Evolutionary conservation across 2,329 filamentous ascomycete genomes (phyloP), one percentile per base, ranked within the genome.

Genomic region (Verticillium dahliae): DNA sequence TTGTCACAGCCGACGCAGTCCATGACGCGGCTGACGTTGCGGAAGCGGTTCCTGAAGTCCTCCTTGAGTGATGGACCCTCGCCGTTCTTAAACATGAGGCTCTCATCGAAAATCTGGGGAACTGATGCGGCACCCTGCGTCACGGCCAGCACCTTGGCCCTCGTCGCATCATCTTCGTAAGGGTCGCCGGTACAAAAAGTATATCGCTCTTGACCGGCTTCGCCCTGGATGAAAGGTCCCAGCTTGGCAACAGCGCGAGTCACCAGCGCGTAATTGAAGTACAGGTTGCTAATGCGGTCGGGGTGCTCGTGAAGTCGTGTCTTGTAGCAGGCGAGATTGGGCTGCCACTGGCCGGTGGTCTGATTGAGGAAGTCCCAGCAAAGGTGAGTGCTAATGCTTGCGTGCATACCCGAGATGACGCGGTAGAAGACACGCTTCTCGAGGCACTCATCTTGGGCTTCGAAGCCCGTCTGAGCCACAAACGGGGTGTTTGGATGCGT

Each of bases 341-440:
- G 93, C 58, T 89, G 86, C 95, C 95, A 99, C 75, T 92, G 79
- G 62, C 95, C 95, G 0, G 94, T 97, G 1, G 90, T 92, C 77
- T 97, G 92, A 76, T 99, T 97, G 65, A 98, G 80, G 70, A 95
- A 97, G 70, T 98, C 90, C 87, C 90, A 95, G 83, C 95, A 99
- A 52, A 99, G 81, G 75, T 99, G 95, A 0, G 93, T 91, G 66
- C 92, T 97, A 74, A 99, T 99, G 66, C 93, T 97, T 15, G 95
- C 92, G 75, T 99, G 95, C 95, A 99, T 97, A 54, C 95, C 95
- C 59, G 92, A 97, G 65, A 99, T 87, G 65, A 99, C 87, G 6
- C 93, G 86, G 77, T 98, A 95, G 74, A 99, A 99, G 41, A 98
- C 95, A n/a, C 95, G 90, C 82, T 99, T 98, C 80, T 99, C 95